Evolutionary conservation across 768 basidiomycete species (phyloP).

Genomic region (Gyrodon lividus): DNA sequence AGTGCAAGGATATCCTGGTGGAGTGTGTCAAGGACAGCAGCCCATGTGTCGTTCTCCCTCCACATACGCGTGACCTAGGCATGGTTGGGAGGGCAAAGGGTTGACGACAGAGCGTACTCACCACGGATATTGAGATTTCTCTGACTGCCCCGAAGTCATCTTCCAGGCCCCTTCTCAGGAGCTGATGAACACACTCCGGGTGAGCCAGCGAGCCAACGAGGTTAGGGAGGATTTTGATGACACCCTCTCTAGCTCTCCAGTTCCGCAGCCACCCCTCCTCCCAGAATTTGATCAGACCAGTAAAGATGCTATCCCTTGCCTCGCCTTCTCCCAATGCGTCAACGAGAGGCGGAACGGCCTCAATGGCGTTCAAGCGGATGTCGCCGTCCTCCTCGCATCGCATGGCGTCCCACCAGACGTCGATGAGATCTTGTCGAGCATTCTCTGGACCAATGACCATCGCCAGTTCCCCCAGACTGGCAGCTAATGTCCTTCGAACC

Average conservation of each 20-base stretch:
- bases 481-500: slow-evolving; percentile 78
- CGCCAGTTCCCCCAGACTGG: slow-evolving; percentile 86
- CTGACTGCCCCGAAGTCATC: slow-evolving; percentile 86
- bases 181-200: slow-evolving; percentile 45
- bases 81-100: slow-evolving; percentile 10
- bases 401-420: slow-evolving; percentile 66
- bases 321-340: slow-evolving; percentile 46
- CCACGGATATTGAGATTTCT: slow-evolving; percentile 65
- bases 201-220: slow-evolving; percentile 46
- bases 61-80: slow-evolving; percentile 51
- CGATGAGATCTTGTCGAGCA: slow-evolving; percentile 64
- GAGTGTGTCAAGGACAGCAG: slow-evolving; percentile 37
- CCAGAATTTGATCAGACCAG: slow-evolving; percentile 54
- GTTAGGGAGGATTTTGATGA: slow-evolving; percentile 54
- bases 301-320: slow-evolving; percentile 45
- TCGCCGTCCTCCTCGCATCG: slow-evolving; percentile 58
- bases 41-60: slow-evolving; percentile 37
- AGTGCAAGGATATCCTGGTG: slow-evolving; percentile 42
- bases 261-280: slow-evolving; percentile 54
- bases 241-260: slow-evolving; percentile 81
- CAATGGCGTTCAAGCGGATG: slow-evolving; percentile 69
- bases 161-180: slow-evolving; percentile 62
- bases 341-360: slow-evolving; percentile 60
- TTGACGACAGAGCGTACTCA: slow-evolving; percentile 38
- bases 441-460: slow-evolving; percentile 76